phyloP scores from a whole-genome alignment of 2,329 filamentous ascomycete species.

The Fusarium haematococcum region DNA sequence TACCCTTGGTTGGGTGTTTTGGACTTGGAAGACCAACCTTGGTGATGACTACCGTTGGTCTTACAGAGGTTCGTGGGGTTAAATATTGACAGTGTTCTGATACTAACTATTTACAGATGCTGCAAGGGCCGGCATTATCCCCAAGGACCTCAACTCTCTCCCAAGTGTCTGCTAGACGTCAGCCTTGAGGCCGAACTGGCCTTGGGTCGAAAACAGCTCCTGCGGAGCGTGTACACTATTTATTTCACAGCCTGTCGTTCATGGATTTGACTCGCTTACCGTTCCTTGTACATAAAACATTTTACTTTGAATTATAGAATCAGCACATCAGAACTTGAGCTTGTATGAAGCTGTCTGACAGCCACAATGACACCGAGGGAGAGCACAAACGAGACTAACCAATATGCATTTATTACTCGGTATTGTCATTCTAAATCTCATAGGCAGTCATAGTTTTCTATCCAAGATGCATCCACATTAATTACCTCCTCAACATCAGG shows the following conservation, averaged over 20 bases:
- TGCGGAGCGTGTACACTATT: not conserved
- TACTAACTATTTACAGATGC: constrained; percentile 30
- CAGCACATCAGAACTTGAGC: not conserved
- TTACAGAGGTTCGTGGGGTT: constrained; percentile 34
- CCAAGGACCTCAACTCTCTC: constrained; percentile 31
- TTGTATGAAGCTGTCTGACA: not conserved
- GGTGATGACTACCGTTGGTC: constrained; percentile 44
- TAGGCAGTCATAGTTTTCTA: not conserved
- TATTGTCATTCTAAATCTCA: not conserved
- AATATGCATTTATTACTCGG: not conserved
- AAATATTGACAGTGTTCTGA: not conserved
- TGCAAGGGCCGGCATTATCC: constrained; percentile 37
- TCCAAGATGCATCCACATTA: not conserved
- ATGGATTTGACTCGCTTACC: not conserved
- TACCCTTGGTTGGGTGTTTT: constrained; percentile 42
- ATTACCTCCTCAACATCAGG: constrained; percentile 53
- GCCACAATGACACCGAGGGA: not conserved
- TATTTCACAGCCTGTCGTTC: not conserved
- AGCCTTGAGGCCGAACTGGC: not conserved
- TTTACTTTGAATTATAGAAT: not conserved
- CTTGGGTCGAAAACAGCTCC: not conserved
- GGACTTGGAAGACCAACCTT: constrained; percentile 42
- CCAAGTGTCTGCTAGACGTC: constrained; percentile 29
- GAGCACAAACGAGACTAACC: not conserved
- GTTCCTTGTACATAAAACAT: not conserved